phyloP scores from a whole-genome alignment of 2,329 filamentous ascomycete genomes.

The Lizonia empirigonia region DNA sequence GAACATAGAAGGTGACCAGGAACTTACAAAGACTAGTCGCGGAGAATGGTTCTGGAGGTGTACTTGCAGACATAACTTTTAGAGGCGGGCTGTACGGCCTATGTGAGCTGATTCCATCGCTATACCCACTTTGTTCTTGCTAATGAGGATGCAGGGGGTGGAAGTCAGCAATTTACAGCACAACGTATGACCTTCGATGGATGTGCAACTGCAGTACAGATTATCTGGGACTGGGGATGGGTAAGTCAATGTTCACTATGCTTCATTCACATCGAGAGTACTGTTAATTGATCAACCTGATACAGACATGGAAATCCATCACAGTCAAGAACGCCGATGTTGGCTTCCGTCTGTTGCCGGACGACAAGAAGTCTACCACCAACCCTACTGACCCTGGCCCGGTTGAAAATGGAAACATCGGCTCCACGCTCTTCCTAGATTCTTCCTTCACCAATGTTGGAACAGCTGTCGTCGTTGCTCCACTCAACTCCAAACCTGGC shows the following conservation, averaged over 20 bases:
- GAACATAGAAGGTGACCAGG: no score
- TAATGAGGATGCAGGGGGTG: neutral
- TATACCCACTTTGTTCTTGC: no score
- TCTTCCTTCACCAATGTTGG: neutral
- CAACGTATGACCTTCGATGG: neutral
- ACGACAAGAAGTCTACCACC: neutral
- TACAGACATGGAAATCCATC: conserved; percentile 55
- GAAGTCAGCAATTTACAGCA: neutral
- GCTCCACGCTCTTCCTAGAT: neutral
- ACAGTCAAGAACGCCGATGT: conserved; percentile 50
- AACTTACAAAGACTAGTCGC: conserved; percentile 35
- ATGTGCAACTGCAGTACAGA: conserved; percentile 55
- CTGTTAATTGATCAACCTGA: no score
- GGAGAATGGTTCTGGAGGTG: conserved; percentile 46
- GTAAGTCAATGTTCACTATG: neutral
- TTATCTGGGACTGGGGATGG: conserved; percentile 61
- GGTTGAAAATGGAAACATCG: neutral
- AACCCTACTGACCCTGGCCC: conserved; percentile 27
- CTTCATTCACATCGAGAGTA: neutral
- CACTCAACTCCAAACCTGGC: no score
- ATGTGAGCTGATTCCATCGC: conserved; percentile 11
- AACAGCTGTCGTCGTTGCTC: no score
- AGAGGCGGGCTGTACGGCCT: conserved; percentile 61
- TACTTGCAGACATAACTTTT: conserved; percentile 59
- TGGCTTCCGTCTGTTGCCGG: conserved; percentile 34